Conservation (phyloP, 2,329 filamentous ascomycete genomes). For the Magnaporthiopsis incrustans region DNA sequence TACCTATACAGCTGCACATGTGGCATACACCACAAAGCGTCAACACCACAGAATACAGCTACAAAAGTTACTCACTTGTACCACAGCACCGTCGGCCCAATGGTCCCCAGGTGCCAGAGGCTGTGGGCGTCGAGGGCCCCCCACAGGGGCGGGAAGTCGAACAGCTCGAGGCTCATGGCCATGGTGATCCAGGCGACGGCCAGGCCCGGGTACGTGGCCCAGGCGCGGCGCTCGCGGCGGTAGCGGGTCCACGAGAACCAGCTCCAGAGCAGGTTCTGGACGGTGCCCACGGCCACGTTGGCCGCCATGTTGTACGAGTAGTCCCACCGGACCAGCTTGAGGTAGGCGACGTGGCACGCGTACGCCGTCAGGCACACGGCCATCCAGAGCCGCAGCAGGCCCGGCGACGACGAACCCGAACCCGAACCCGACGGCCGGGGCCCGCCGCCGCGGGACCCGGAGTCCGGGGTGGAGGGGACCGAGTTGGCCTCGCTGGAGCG, state of each 20-base stretch:
- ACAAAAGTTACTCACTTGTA: conserved; percentile 66
- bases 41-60: conserved; percentile 6
- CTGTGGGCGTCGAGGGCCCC: conserved; percentile 88
- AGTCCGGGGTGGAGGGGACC: conserved; percentile 4
- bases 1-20: neutral
- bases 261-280: conserved; percentile 79
- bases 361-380: conserved; percentile 64
- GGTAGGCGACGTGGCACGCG: conserved; percentile 67
- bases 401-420: conserved; percentile 29
- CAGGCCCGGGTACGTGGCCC: conserved; percentile 84
- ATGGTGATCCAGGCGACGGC: conserved; percentile 87
- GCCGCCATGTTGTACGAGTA: conserved; percentile 98
- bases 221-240: conserved; percentile 59
- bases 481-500: conserved; percentile 13
- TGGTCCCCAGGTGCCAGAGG: conserved; percentile 91
- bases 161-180: conserved; percentile 90
- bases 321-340: conserved; percentile 82
- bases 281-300: conserved; percentile 73
- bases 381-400: conserved; percentile 66
- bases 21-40: neutral
- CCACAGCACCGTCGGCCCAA: conserved; percentile 80
- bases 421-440: conserved; percentile 2
- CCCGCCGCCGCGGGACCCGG: neutral
- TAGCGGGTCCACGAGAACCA: conserved; percentile 75
- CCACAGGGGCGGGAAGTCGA: conserved; percentile 83